A percentile compares a stretch with the other conserved stretches of the same genome.
phyloP scores from a whole-genome alignment of 2,329 filamentous ascomycete genomes.

The Didymella sp. region DNA sequence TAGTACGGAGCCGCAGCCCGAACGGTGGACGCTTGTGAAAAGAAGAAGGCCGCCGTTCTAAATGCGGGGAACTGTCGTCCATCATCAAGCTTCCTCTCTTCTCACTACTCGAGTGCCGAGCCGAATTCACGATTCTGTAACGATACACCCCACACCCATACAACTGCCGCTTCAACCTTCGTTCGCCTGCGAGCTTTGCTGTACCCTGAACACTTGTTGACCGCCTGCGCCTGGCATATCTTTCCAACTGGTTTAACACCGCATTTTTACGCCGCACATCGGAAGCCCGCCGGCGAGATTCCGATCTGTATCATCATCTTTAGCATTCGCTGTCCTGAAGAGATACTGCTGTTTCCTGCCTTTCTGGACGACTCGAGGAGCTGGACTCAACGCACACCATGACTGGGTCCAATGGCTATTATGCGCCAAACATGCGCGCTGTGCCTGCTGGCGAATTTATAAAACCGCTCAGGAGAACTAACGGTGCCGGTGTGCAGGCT shows the following conservation, averaged over 20 bases:
- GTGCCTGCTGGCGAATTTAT: slow-evolving; percentile 54
- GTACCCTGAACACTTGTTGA: slow-evolving; percentile 23
- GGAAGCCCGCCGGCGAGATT: slow-evolving; percentile 42
- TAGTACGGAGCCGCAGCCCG: slow-evolving; percentile 36
- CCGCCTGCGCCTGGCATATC: slow-evolving; percentile 22
- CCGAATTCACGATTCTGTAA: slow-evolving; percentile 41
- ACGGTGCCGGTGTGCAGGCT: slow-evolving; percentile 78
- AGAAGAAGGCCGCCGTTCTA: slow-evolving; percentile 40
- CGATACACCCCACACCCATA: slow-evolving; percentile 32
- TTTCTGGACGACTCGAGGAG: slow-evolving; percentile 28
- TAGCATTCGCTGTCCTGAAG: slow-evolving; percentile 21
- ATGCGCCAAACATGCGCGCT: slow-evolving; percentile 49
- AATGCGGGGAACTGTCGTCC: slow-evolving; percentile 48
- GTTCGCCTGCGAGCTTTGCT: slow-evolving; percentile 15
- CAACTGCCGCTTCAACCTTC: slow-evolving; percentile 30
- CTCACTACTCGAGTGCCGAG: slow-evolving; percentile 47
- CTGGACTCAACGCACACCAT: slow-evolving; percentile 39
- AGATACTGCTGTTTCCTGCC: slow-evolving; percentile 24
- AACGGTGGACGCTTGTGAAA: slow-evolving; percentile 37
- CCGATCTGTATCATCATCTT: slow-evolving; percentile 36
- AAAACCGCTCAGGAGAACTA: slow-evolving; percentile 56
- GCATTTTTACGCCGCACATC: slow-evolving; percentile 33
- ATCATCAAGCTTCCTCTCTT: slow-evolving; percentile 38
- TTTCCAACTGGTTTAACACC: slow-evolving; percentile 13
- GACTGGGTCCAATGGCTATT: slow-evolving; percentile 49